These are phyloP conservation scores for Petunia secreta DNA, from an alignment of 257 asterid species.

Conservation along the genomic window DNA sequence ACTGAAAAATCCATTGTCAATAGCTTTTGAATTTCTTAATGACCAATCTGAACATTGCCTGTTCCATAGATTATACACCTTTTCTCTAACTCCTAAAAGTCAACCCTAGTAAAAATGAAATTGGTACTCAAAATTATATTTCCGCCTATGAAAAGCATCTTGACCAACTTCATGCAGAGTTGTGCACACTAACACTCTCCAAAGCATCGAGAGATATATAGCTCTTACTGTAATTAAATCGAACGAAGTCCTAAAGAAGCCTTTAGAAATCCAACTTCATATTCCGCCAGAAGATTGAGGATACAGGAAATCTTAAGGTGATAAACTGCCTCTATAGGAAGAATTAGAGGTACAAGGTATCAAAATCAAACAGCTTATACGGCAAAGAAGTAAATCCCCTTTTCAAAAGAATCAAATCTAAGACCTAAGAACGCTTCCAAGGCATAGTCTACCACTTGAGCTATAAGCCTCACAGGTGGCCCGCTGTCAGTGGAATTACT, in stretches of 20 bases:
- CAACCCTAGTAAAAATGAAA: neutral
- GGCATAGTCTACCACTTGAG: constrained; percentile 6
- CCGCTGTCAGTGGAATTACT: constrained; percentile 2
- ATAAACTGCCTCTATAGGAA: neutral
- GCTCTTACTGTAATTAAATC: constrained; percentile 15
- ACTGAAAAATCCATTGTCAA: constrained; percentile 5
- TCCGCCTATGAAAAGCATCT: constrained; percentile 4
- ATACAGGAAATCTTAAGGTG: neutral
- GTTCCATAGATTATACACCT: neutral
- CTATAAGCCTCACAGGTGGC: constrained; percentile 1
- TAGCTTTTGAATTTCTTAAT: constrained; percentile 6
- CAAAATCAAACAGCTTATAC: neutral
- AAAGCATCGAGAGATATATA: constrained; percentile 5
- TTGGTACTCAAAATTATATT: neutral
- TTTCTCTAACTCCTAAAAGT: constrained; percentile 24
- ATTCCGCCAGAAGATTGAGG: constrained; percentile 6
- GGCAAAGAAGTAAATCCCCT: constrained; percentile 7
- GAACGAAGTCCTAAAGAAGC: neutral
- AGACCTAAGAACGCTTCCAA: neutral
- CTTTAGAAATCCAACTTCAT: constrained; percentile 1
- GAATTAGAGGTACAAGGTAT: constrained; percentile 3
- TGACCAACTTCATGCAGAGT: constrained; percentile 8
- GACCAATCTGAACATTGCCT: constrained; percentile 5
- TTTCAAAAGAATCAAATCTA: neutral
- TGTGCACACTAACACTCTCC: neutral